A percentile compares a stretch with the other conserved stretches of the same genome.
These are phyloP conservation scores for Candida arabinofermentans DNA, from an alignment of 805 yeast genomes.

Conservation along the genomic window DNA sequence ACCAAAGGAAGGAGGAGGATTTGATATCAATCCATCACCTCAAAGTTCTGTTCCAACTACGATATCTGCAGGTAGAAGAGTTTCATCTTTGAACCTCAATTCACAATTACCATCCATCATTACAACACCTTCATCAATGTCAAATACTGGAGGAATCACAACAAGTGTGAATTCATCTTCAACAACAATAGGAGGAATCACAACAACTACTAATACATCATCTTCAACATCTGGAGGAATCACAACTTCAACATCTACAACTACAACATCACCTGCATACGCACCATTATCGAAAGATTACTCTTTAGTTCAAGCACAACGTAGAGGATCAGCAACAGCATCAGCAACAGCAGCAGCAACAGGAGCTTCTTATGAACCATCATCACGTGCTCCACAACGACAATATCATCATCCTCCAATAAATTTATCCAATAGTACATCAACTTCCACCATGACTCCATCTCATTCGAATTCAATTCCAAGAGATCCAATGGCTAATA, in stretches of 20 bases:
- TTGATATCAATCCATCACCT: neutral
- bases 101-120: slow-evolving; percentile 6
- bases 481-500: neutral
- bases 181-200: neutral
- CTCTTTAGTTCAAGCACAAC: too few relatives aligned
- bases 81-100: slow-evolving; percentile 10
- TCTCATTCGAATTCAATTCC: too few relatives aligned
- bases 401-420: too few relatives aligned
- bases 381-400: neutral
- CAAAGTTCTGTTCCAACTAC: neutral
- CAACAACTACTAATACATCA: neutral
- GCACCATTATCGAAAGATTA: neutral
- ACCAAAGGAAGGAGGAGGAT: neutral
- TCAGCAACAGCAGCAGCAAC: neutral
- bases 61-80: slow-evolving; percentile 6
- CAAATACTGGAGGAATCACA: slow-evolving; percentile 11
- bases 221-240: neutral
- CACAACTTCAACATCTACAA: neutral
- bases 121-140: slow-evolving; percentile 12
- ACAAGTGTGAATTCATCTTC: too few relatives aligned
- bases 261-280: neutral
- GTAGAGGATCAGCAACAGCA: slow-evolving; percentile 3
- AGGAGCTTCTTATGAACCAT: neutral
- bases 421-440: too few relatives aligned
- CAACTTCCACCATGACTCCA: neutral